Conservation (phyloP, 1,139 yeast genomes). For the Saccharomyces hybrid region DNA sequence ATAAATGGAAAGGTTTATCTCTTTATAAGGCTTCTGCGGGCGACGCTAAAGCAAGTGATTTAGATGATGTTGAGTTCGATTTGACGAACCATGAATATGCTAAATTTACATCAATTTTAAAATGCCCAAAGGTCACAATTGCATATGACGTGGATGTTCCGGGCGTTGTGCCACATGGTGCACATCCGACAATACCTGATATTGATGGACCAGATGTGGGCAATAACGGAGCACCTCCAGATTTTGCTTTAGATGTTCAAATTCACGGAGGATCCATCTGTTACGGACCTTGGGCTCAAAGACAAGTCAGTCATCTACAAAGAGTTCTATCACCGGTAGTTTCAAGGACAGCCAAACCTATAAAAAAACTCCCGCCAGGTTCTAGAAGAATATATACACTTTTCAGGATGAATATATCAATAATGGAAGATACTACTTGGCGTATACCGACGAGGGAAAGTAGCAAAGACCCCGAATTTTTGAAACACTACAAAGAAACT, state of each 20-base stretch:
- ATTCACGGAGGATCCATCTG: conserved; percentile 60
- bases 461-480: conserved; percentile 56
- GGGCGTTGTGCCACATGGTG: conserved; percentile 47
- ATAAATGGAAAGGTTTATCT: conserved; percentile 38
- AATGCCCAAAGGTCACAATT: conserved; percentile 48
- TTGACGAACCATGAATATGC: conserved; percentile 63
- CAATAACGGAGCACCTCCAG: conserved; percentile 53
- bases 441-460: conserved; percentile 79
- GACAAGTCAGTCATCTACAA: conserved; percentile 66
- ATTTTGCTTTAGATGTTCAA: conserved; percentile 55
- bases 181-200: conserved; percentile 26
- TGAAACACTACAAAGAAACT: conserved; percentile 28
- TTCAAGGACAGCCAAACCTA: conserved; percentile 51
- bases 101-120: conserved; percentile 66
- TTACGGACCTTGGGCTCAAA: conserved; percentile 95
- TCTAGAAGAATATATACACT: conserved; percentile 47
- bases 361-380: conserved; percentile 41
- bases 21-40: conserved; percentile 32
- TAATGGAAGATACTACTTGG: conserved; percentile 57
- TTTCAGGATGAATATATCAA: conserved; percentile 46
- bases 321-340: conserved; percentile 60
- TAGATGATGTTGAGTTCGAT: conserved; percentile 25
- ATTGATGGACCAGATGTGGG: conserved; percentile 45
- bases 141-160: conserved; percentile 65
- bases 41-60: conserved; percentile 18